Conservation (phyloP, 2,329 filamentous ascomycete species). For the Massarina eburnea region DNA sequence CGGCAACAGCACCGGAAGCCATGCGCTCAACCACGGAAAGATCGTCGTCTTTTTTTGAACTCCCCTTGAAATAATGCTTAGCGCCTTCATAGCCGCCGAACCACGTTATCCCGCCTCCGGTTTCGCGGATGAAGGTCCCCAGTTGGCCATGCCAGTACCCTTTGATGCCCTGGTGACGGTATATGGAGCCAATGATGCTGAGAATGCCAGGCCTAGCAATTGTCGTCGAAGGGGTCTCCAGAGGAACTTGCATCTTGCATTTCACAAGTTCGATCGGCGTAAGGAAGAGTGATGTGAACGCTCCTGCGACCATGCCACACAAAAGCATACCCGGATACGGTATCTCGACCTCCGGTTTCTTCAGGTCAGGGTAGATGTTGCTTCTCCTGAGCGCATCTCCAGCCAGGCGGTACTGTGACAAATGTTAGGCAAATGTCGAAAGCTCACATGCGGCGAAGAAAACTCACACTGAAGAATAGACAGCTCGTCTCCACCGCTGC, state of each 20-base stretch:
- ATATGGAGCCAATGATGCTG: slow-evolving; percentile 75
- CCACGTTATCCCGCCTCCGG: slow-evolving; percentile 91
- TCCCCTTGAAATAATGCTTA: slow-evolving; percentile 67
- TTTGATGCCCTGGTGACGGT: slow-evolving; percentile 74
- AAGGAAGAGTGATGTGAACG: slow-evolving; percentile 85
- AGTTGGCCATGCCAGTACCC: slow-evolving; percentile 97
- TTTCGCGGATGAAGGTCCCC: slow-evolving; percentile 90
- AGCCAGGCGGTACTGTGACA: slow-evolving; percentile 47
- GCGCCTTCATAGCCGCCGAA: slow-evolving; percentile 64
- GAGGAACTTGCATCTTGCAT: slow-evolving; percentile 91
- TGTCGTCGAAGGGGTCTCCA: slow-evolving; percentile 42
- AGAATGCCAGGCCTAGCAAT: slow-evolving; percentile 63
- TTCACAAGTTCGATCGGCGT: slow-evolving; percentile 97
- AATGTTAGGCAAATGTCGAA: slow-evolving; percentile 19
- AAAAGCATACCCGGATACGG: slow-evolving; percentile 74
- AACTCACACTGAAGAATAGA: slow-evolving; percentile 76
- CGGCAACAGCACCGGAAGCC: slow-evolving; percentile 80
- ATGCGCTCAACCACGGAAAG: slow-evolving; percentile 87
- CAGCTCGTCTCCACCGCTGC: slow-evolving; percentile 91
- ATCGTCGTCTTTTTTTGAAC: slow-evolving; percentile 52
- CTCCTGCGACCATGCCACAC: slow-evolving; percentile 84
- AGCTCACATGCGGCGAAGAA: neutral
- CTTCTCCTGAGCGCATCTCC: slow-evolving; percentile 65
- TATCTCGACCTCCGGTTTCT: slow-evolving; percentile 56
- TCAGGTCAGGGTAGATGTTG: slow-evolving; percentile 53